A percentile compares a stretch with the other conserved stretches of the same genome.
Conservation (phyloP, 352 stramenopile genomes). For the Phytopythium montanum region DNA sequence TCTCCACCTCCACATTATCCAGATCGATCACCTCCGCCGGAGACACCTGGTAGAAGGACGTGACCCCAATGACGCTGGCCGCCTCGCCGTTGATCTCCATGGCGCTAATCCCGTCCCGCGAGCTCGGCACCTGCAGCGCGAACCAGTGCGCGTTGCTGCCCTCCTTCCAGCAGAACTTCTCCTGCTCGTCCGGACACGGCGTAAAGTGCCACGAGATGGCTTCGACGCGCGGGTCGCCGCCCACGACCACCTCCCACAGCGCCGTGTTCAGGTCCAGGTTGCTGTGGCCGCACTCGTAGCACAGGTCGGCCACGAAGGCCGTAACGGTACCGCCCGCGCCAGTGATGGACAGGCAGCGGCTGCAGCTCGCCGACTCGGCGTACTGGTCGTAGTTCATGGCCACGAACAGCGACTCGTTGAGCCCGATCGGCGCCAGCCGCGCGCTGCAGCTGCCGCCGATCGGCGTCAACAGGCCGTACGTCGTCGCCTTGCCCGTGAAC, state of each 20-base stretch:
- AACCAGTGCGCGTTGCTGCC: constrained; percentile 64
- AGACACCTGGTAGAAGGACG: constrained; percentile 86
- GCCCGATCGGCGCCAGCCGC: constrained; percentile 33
- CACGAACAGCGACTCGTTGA: constrained; percentile 45
- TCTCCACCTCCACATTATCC: constrained; percentile 70
- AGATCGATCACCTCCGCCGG: constrained; percentile 28
- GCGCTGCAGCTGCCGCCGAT: constrained; percentile 52
- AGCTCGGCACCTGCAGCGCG: constrained; percentile 59
- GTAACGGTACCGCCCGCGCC: constrained; percentile 40
- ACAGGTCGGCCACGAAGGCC: constrained; percentile 56
- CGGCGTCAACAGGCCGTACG: constrained; percentile 38
- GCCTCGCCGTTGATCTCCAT: constrained; percentile 49
- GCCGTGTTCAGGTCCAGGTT: constrained; percentile 66
- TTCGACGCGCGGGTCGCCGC: constrained; percentile 43
- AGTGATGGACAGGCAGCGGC: constrained; percentile 48
- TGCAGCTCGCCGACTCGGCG: constrained; percentile 45
- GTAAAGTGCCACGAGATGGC: constrained; percentile 58
- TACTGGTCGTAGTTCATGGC: constrained; percentile 69
- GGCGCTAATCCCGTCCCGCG: constrained; percentile 32
- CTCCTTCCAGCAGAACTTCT: constrained; percentile 69
- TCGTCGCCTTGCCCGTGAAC: constrained; percentile 47
- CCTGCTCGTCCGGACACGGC: constrained; percentile 50
- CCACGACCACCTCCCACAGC: constrained; percentile 50
- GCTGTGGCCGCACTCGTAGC: constrained; percentile 54
- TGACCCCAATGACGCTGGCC: constrained; percentile 61